Evolutionary conservation across 441 rosid genomes (phyloP), one percentile per base, ranked within the genome.

Genomic region (Adansonia gregorii): DNA sequence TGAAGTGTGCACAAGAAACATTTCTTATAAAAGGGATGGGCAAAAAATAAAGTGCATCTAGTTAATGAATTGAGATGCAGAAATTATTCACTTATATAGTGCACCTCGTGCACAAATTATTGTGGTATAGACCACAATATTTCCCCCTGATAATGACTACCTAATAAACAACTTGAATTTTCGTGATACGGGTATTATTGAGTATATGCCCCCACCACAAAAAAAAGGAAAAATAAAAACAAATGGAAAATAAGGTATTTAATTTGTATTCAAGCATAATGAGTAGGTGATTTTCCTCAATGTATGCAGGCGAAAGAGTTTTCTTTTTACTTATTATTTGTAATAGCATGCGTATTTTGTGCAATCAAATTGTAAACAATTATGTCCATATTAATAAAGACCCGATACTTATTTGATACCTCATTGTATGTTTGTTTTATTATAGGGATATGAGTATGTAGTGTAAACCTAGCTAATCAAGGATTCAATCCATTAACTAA

Each of bases 1-100:
- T 82, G 84, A 85, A 82, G 87, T 70, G 85, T 85, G 84, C 70
- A 82, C 56, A 72, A 74, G 85, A 87, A 79, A 88, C 85, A 72
- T 67, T 75, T 49, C 67, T 76, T 45, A 1, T 0, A 69, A 65
- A 78, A 85, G 80, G 67, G 75, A 75, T 73, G 80, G 74, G 12
- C 52, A 2, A n/a, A n/a, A 67, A 60, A 69, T 72, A 31, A 74
- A 75, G 73, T 78, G 75, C 76, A 72, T 70, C 48, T 9, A 64
- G 46, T 43, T 64, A 45, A 64, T 4, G 35, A 43, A 19, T 19
- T 19, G 8, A 78, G 48, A 65, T 78, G 15, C 60, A 11, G 58
- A 79, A 72, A 41, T 11, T 27, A 60, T 67, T 31, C 69, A 60
- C 15, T 66, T 66, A 65, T 46, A 10, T 71, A 41, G 43, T 48